Evolutionary conservation across 2,329 filamentous ascomycete species (phyloP), one percentile per base, ranked within the genome.

Genomic region (Fusarium humuli): DNA sequence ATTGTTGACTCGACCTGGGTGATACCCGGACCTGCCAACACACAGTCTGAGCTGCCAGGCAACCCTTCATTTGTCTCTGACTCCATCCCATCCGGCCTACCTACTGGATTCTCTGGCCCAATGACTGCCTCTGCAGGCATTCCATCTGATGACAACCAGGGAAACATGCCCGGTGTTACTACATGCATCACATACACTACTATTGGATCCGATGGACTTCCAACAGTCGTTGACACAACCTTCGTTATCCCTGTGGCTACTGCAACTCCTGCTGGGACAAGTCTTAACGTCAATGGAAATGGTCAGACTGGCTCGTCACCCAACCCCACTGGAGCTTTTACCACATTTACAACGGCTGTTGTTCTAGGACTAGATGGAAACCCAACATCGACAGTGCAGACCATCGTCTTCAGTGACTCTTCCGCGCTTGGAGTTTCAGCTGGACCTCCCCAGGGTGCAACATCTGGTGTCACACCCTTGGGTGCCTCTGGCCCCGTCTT

Each of bases 1-100:
- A 61, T 78, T 44, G 61, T 78, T 16, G 78, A 79, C 48, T 74
- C 78, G 6, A 80, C 79, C 13, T 74, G 77, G 68, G 69, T 78
- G 9, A 64, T 79, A 25, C 70, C 75, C 25, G 71, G 64, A 32
- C 70, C 72, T 53, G 47, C 63, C 40, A 57, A 63, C 25, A 66
- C 75, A 22, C 72, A 74, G 13, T 61, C 71, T 2, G 69, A 49
- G 11, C 22, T 62, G 25, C 56, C 72, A n/a, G 41, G n/a, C 3
- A 71, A 61, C 30, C 73, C 73, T 29, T 69, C 73, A 3, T 75
- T 70, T 49, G 60, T 71, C 40, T 69, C 73, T 4, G 58, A 70
- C 42, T 58, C 42, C 14, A 54, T 63, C 29, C 60, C 63, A 34
- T 67, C 73, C 40, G 74, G 72, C 25, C 30, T 77, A 23, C 60